Conservation (phyloP, 202 grass and related monocot genomes). For the Musa balbisiana region DNA sequence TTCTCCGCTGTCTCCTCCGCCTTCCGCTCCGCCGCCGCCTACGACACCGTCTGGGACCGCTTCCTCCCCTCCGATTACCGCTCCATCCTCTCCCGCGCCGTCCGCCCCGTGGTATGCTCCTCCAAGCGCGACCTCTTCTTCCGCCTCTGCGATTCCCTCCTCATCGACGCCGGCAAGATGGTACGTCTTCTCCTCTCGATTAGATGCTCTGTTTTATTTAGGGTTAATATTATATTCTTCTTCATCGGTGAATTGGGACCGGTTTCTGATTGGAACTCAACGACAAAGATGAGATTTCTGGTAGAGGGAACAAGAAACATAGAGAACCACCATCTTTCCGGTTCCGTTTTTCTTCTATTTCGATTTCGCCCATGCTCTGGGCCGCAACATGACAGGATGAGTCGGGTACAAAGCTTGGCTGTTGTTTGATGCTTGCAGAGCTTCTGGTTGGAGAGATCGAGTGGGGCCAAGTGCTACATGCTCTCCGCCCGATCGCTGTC, state of each 20-base stretch:
- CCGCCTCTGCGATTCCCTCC: constrained; percentile 53
- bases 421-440: constrained; percentile 19
- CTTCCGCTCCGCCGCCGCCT: constrained; percentile 50
- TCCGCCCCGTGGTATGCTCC: constrained; percentile 7
- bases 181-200: constrained; percentile 6
- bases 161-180: constrained; percentile 68
- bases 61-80: constrained; percentile 56
- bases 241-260: no score
- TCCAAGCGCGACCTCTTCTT: constrained; percentile 77
- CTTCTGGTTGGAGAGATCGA: constrained; percentile 34
- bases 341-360: no score
- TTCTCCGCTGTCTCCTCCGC: constrained; percentile 46
- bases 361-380: background rate
- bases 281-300: no score
- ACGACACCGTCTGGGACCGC: constrained; percentile 53
- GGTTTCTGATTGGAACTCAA: no score
- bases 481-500: constrained; percentile 42
- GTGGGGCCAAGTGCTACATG: constrained; percentile 49
- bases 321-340: no score
- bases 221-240: no score
- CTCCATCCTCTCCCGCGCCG: constrained; percentile 42
- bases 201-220: no score
- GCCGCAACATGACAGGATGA: no score
- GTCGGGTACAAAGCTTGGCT: background rate
- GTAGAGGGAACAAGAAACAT: no score